A percentile compares a stretch with the other conserved stretches of the same genome.
Evolutionary conservation across 2,329 filamentous ascomycete species (phyloP).

Genomic region (Phyllachora maydis): DNA sequence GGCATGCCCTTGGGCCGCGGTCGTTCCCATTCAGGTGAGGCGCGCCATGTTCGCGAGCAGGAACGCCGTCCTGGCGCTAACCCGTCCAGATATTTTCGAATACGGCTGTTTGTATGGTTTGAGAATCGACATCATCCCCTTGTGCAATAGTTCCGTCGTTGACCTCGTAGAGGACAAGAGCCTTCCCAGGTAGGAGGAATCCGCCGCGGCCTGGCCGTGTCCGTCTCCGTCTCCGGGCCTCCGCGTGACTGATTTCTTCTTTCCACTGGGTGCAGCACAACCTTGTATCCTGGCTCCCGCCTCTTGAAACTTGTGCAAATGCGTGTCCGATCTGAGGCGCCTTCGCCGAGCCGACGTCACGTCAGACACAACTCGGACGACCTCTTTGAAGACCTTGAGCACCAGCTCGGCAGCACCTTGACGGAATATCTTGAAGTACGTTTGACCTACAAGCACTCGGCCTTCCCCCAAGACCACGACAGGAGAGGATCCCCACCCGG

Average conservation of each 20-base stretch:
- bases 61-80: too few species aligned
- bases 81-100: slow-evolving; percentile 13
- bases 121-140: slow-evolving; percentile 21
- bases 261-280: slow-evolving; percentile 3
- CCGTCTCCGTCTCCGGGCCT: too few species aligned
- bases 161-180: slow-evolving; percentile 23
- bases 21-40: too few species aligned
- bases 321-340: slow-evolving; percentile 10
- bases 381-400: slow-evolving; percentile 36
- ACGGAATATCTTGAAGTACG: slow-evolving; percentile 28
- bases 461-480: slow-evolving; percentile 20
- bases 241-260: too few species aligned
- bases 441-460: slow-evolving; percentile 34
- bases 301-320: slow-evolving; percentile 7
- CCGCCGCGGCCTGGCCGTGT: too few species aligned
- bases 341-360: slow-evolving; percentile 5
- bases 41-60: too few species aligned
- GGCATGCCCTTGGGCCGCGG: too few species aligned
- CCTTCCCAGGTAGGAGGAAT: slow-evolving; percentile 16
- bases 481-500: too few species aligned
- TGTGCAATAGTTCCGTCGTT: slow-evolving; percentile 16
- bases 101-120: slow-evolving; percentile 29
- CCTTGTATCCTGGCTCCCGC: slow-evolving; percentile 16
- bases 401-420: slow-evolving; percentile 26
- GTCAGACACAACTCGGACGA: slow-evolving; percentile 24